A percentile compares a stretch with the other conserved stretches of the same genome.
Evolutionary conservation across 2,329 filamentous ascomycete species (phyloP).

Genomic region (Aspergillus costaricaensis): DNA sequence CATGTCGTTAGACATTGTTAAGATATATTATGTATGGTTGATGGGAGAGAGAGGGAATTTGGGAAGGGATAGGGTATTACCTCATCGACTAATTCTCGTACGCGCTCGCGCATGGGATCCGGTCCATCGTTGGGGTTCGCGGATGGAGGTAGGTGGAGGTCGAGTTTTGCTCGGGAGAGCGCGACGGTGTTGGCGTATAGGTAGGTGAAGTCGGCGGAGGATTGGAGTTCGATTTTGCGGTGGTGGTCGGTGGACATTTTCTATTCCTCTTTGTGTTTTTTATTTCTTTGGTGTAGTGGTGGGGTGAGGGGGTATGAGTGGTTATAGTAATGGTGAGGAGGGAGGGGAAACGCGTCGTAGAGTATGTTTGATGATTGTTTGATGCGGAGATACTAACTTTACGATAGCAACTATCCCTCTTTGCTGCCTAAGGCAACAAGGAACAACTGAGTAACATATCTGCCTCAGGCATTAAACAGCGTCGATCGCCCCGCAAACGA

Average conservation of each 20-base stretch:
- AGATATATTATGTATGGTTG: too few species aligned
- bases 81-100: conserved; percentile 45
- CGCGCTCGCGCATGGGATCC: conserved; percentile 48
- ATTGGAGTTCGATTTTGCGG: conserved; percentile 55
- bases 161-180: conserved; percentile 50
- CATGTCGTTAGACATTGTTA: conserved; percentile 12
- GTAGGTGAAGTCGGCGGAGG: conserved; percentile 51
- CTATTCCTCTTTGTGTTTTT: background rate
- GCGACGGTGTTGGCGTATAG: conserved; percentile 49
- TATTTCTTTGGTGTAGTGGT: background rate
- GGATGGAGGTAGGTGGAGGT: conserved; percentile 50
- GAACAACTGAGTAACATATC: background rate
- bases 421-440: background rate
- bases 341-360: conserved; percentile 5
- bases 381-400: conserved; percentile 2
- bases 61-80: conserved; percentile 21
- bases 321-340: background rate
- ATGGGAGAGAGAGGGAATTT: too few species aligned
- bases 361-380: background rate
- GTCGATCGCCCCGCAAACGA: conserved; percentile 20
- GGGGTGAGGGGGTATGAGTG: too few species aligned
- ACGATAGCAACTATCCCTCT: background rate
- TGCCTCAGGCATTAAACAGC: conserved; percentile 17
- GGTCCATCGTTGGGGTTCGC: conserved; percentile 40
- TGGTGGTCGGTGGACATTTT: conserved; percentile 41